These are phyloP conservation scores for Clitopilus hobsonii DNA, from an alignment of 768 basidiomycete species.

Conservation along the genomic window DNA sequence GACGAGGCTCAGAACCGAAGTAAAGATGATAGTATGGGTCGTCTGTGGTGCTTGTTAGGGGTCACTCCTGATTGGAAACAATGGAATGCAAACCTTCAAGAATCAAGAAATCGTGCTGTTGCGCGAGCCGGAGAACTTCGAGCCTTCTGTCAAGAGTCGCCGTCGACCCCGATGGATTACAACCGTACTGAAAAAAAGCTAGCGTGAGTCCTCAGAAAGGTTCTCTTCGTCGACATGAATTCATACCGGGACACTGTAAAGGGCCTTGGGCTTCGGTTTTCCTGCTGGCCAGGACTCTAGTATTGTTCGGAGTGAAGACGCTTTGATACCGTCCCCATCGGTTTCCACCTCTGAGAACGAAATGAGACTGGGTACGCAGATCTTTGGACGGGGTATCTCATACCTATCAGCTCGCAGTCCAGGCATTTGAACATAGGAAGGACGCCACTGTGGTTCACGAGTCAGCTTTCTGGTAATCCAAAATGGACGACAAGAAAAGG, in stretches of 20 bases:
- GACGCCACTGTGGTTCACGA: slow-evolving; percentile 40
- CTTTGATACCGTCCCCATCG: slow-evolving; percentile 63
- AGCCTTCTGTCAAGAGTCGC: slow-evolving; percentile 61
- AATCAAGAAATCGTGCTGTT: slow-evolving; percentile 71
- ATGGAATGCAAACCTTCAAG: slow-evolving; percentile 56
- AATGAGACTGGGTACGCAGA: background rate
- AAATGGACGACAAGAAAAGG: slow-evolving; percentile 7
- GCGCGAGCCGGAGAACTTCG: slow-evolving; percentile 65
- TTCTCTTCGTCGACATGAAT: no score
- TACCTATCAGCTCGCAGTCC: slow-evolving; percentile 55
- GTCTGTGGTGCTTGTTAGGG: slow-evolving; percentile 38
- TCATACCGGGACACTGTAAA: slow-evolving; percentile 73
- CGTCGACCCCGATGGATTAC: slow-evolving; percentile 80
- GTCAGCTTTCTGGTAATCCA: slow-evolving; percentile 4
- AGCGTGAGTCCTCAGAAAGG: no score
- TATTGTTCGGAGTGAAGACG: slow-evolving; percentile 47
- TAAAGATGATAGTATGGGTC: slow-evolving; percentile 77
- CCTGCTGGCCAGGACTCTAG: slow-evolving; percentile 66
- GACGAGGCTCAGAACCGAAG: slow-evolving; percentile 54
- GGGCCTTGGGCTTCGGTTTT: slow-evolving; percentile 64
- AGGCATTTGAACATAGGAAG: slow-evolving; percentile 53
- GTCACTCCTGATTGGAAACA: background rate
- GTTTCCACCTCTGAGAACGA: slow-evolving; percentile 65
- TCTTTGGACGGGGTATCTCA: slow-evolving; percentile 10
- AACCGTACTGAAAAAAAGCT: slow-evolving; percentile 66